A percentile compares a stretch with the other conserved stretches of the same genome.
phyloP scores from a whole-genome alignment of 768 basidiomycete species.

The Boletus vermiculosoides region DNA sequence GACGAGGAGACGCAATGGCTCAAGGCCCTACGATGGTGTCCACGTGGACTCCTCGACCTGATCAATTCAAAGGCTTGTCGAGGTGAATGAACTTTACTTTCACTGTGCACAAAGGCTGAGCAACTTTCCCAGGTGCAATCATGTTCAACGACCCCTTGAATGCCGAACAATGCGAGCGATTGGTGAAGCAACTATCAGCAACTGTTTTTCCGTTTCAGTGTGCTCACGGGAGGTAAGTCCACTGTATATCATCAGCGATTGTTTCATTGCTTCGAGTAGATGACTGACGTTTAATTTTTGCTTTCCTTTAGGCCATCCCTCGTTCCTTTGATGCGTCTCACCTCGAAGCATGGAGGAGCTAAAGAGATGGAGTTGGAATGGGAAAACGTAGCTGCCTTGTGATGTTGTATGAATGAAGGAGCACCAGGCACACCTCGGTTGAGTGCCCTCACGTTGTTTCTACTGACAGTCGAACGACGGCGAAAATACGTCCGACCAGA shows the following conservation, averaged over 20 bases:
- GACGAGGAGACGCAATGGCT: slow-evolving; percentile 50
- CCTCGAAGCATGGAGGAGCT: slow-evolving; percentile 10
- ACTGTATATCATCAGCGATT: not conserved
- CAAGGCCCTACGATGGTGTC: slow-evolving; percentile 76
- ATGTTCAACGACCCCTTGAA: slow-evolving; percentile 92
- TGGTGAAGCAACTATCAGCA: slow-evolving; percentile 64
- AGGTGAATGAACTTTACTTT: slow-evolving; percentile 49
- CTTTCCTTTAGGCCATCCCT: slow-evolving; percentile 47
- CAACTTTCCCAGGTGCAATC: slow-evolving; percentile 68
- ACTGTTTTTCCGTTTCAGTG: slow-evolving; percentile 92
- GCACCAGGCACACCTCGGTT: not conserved
- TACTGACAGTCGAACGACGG: not conserved
- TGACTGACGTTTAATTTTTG: not conserved
- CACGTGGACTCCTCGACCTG: slow-evolving; percentile 76
- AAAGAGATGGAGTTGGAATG: slow-evolving; percentile 22
- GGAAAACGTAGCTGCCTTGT: slow-evolving; percentile 22
- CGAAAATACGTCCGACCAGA: not conserved
- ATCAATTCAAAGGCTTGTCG: slow-evolving; percentile 95
- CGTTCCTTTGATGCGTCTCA: slow-evolving; percentile 44
- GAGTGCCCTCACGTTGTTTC: not conserved
- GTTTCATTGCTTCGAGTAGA: not conserved
- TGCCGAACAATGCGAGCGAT: slow-evolving; percentile 60
- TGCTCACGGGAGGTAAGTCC: slow-evolving; percentile 81
- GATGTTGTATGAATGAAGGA: not conserved
- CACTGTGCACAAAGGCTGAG: slow-evolving; percentile 1